A percentile compares a stretch with the other conserved stretches of the same genome.
phyloP scores from a whole-genome alignment of 345 rosid genomes.

The Hibiscus syriacus region DNA sequence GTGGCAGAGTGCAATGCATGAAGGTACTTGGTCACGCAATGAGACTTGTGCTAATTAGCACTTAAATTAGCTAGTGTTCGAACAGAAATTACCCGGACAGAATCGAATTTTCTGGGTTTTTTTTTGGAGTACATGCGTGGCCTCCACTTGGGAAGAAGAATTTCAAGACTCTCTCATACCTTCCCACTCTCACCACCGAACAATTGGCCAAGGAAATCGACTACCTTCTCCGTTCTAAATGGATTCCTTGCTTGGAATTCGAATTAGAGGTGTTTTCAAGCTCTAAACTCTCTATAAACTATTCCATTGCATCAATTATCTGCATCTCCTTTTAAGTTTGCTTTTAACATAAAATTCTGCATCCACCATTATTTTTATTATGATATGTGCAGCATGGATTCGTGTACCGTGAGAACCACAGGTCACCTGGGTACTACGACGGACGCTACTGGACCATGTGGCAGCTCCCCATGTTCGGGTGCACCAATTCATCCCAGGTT shows the following conservation, averaged over 20 bases:
- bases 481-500: slow-evolving; percentile 33
- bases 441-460: slow-evolving; percentile 54
- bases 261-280: slow-evolving; percentile 24
- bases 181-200: slow-evolving; percentile 26
- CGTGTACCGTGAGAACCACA: slow-evolving; percentile 29
- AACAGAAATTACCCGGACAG: no score
- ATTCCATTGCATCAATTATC: no score
- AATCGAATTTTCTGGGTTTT: no score
- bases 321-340: no score
- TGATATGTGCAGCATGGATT: slow-evolving; percentile 20
- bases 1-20: slow-evolving; percentile 13
- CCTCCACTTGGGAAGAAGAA: slow-evolving; percentile 22
- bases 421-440: slow-evolving; percentile 35
- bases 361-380: no score
- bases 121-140: slow-evolving; percentile 12
- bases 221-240: background rate
- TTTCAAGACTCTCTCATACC: slow-evolving; percentile 25
- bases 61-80: background rate
- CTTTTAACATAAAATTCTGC: no score
- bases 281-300: background rate
- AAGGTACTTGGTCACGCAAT: slow-evolving; percentile 5
- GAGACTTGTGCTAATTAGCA: no score
- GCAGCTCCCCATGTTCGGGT: slow-evolving; percentile 53
- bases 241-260: slow-evolving; percentile 38
- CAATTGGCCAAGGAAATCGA: slow-evolving; percentile 35